Conservation (phyloP, 163 green algal species). For the Scenedesmus sp. region DNA sequence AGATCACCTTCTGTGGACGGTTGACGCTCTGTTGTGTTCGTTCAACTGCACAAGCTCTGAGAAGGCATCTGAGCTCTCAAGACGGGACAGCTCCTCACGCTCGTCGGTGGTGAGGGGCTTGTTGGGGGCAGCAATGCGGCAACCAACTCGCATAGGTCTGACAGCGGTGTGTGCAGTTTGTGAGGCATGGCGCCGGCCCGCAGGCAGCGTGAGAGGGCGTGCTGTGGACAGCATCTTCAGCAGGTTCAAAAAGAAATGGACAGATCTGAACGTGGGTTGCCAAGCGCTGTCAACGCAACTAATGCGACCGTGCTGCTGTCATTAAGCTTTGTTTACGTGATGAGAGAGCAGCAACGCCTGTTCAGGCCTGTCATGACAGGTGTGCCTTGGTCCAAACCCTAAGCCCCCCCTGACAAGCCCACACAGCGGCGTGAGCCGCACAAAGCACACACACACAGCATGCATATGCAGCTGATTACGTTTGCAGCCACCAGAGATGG, state of each 20-base stretch:
- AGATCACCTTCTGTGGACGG: conserved; percentile 68
- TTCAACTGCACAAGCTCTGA: conserved; percentile 66
- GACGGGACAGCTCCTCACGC: conserved; percentile 52
- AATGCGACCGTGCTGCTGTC: background rate
- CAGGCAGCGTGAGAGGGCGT: background rate
- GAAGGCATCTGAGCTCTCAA: conserved; percentile 71
- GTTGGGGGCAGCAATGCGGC: conserved; percentile 22
- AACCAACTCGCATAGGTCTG: background rate
- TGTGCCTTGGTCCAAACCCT: background rate
- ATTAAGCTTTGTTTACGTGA: background rate
- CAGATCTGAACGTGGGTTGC: background rate
- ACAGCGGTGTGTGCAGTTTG: background rate
- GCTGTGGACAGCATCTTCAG: background rate
- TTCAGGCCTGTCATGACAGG: background rate
- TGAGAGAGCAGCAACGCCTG: background rate
- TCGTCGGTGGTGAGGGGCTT: background rate
- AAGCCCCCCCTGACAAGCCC: too few relatives aligned
- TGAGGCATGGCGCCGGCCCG: background rate
- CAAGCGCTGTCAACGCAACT: background rate
- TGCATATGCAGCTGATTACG: too few relatives aligned
- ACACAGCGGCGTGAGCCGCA: background rate
- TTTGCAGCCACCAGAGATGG: too few relatives aligned
- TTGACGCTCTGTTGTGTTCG: conserved; percentile 69
- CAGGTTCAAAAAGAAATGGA: background rate
- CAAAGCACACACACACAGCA: too few relatives aligned